Evolutionary conservation across 495 filamentous ascomycete genomes (phyloP).

Genomic region (Bryoglossum gracile): DNA sequence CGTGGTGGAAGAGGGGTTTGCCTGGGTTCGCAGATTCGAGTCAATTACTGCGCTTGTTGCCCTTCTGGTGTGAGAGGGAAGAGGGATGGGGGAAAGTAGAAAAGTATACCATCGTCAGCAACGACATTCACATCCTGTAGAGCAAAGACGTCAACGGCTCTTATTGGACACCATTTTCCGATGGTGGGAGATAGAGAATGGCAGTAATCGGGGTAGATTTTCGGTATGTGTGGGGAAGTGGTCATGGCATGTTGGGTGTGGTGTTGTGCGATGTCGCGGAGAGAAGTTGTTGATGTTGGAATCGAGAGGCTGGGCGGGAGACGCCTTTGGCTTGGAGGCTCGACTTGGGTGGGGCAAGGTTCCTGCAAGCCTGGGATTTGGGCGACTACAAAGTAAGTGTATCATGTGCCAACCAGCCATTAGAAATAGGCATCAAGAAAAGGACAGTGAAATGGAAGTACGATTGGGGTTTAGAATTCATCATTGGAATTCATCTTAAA

Average conservation of each 20-base stretch:
- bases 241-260: slow-evolving; percentile 23
- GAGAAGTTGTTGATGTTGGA: too few relatives aligned
- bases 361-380: too few relatives aligned
- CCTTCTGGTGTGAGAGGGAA: not conserved
- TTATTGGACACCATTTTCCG: slow-evolving; percentile 75
- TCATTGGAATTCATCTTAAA: too few relatives aligned
- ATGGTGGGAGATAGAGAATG: slow-evolving; percentile 78
- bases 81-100: not conserved
- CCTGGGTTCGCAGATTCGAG: slow-evolving; percentile 3
- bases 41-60: not conserved
- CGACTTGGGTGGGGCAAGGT: too few relatives aligned
- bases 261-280: too few relatives aligned
- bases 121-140: slow-evolving; percentile 54
- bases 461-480: too few relatives aligned
- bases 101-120: slow-evolving; percentile 45
- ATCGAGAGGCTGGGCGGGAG: too few relatives aligned
- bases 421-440: too few relatives aligned
- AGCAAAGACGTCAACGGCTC: slow-evolving; percentile 57
- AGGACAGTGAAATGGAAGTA: too few relatives aligned
- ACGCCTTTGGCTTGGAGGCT: too few relatives aligned
- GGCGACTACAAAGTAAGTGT: too few relatives aligned
- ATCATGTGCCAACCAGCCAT: too few relatives aligned
- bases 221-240: slow-evolving; percentile 10
- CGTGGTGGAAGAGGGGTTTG: slow-evolving; percentile 72
- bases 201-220: slow-evolving; percentile 77